A percentile compares a stretch with the other conserved stretches of the same genome.
Conservation (phyloP, 805 yeast species). For the Cyberlindnera mycetangii region DNA sequence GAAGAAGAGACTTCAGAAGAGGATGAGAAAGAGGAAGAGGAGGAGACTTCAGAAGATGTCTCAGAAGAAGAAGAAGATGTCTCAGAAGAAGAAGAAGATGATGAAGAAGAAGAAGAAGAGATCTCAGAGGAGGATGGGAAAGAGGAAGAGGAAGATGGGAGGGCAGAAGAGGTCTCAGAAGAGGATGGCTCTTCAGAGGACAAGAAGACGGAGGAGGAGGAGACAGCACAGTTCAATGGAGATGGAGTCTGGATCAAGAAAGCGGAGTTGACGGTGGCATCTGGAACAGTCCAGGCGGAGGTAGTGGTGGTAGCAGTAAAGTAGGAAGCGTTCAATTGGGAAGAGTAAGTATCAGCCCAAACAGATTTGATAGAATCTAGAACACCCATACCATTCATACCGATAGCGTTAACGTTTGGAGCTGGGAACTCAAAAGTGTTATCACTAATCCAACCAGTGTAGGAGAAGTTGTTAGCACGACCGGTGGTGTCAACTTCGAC, state of each 20-base stretch:
- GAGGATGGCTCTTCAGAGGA: constrained; percentile 1
- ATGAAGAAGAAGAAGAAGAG: too few relatives aligned
- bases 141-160: background rate
- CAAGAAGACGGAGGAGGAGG: constrained; percentile 6
- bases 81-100: constrained; percentile 8
- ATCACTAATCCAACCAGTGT: constrained; percentile 33
- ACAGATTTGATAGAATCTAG: constrained; percentile 31
- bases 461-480: constrained; percentile 33
- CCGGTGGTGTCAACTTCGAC: constrained; percentile 33
- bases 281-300: constrained; percentile 16
- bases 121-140: constrained; percentile 1
- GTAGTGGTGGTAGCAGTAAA: constrained; percentile 35
- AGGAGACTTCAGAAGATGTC: too few relatives aligned
- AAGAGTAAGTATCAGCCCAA: constrained; percentile 32
- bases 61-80: background rate
- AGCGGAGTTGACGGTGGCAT: constrained; percentile 16
- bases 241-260: constrained; percentile 14
- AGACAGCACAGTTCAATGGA: constrained; percentile 7
- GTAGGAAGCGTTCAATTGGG: constrained; percentile 28
- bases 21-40: constrained; percentile 6
- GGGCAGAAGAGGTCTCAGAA: constrained; percentile 6
- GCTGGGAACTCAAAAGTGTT: constrained; percentile 31
- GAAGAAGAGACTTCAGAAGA: constrained; percentile 1
- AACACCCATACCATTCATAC: constrained; percentile 34
- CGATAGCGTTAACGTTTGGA: constrained; percentile 35